Evolutionary conservation across 2,329 filamentous ascomycete genomes (phyloP), one percentile per base, ranked within the genome.

Genomic region (Sporothrix dimorphospora): DNA sequence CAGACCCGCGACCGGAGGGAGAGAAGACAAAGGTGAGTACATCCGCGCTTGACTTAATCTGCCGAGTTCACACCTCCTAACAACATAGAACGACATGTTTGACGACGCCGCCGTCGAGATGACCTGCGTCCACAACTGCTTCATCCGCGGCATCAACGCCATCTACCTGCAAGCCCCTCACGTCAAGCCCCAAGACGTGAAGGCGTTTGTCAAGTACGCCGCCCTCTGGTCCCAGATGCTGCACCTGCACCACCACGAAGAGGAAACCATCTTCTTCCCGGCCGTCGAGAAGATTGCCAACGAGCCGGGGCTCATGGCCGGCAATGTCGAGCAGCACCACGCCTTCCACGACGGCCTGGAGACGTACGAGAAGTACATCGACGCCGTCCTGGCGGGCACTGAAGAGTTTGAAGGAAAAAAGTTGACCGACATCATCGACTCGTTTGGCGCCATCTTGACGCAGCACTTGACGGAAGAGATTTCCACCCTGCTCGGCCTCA

Each of bases 391-490:
- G 2, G 51, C n/a, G 6, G 76, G 74, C 7, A 76, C 77, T 40
- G 77, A 79, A 12, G 69, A 76, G 21, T 81, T 80, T 53, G 77
- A 80, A 68, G 81, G 81, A 0, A 55, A 72, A 1, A 80, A 76
- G 66, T 72, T 83, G 3, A 73, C 72, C 19, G 19, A 30, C 7
- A 76, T 81, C 24, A 78, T 83, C 63, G 80, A 83, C 75, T 72
- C 55, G 1, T 83, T 85, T 68, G 81, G 78, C 47, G 76, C 78
- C 0, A 73, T 74, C 4, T 74, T 85, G 70, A 74, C 75, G 49
- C 69, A 77, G 47, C 83, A 85, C 73, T 75, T 85, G 12, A 74
- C 73, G 3, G 79, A 82, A 7, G 83, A 85, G 74, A 81, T 85
- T 57, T 75, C 76, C 45, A 79, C 79, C 51, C 78, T 85, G 19